phyloP scores from a whole-genome alignment of 257 asterid genomes.

The Nicotiana undulata region DNA sequence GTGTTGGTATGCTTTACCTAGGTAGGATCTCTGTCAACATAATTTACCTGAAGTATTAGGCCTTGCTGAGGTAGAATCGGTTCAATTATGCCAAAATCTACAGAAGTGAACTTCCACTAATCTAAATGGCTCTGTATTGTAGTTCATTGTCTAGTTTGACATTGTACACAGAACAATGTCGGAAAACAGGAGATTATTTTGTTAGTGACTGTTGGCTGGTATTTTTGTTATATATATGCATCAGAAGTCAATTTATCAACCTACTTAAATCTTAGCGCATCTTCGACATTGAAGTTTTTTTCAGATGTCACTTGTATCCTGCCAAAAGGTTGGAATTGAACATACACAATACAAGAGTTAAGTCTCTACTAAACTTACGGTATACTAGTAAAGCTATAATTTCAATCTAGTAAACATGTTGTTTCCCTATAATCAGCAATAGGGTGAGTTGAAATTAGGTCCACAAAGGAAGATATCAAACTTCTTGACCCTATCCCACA shows the following conservation, averaged over 20 bases:
- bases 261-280: not conserved
- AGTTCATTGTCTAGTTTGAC: not conserved
- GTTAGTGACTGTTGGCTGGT: not conserved
- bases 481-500: constrained; percentile 76
- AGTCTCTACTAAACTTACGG: not conserved
- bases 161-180: not conserved
- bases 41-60: not conserved
- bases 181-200: not conserved
- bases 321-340: not conserved
- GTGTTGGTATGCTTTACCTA: not conserved
- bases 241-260: not conserved
- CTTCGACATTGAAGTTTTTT: not conserved
- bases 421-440: constrained; percentile 14
- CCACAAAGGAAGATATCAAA: constrained; percentile 62
- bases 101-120: not conserved
- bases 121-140: not conserved
- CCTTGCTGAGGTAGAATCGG: not conserved
- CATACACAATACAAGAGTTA: not conserved
- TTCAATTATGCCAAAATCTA: not conserved
- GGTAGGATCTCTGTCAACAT: not conserved
- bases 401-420: not conserved
- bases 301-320: not conserved
- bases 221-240: not conserved
- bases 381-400: not conserved
- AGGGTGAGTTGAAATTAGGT: constrained; percentile 32